Percentiles rank a stretch among this genome's conserved stretches.
These are phyloP conservation scores for Carex pumila DNA, from an alignment of 176 grass and related monocot species.

Conservation along the genomic window DNA sequence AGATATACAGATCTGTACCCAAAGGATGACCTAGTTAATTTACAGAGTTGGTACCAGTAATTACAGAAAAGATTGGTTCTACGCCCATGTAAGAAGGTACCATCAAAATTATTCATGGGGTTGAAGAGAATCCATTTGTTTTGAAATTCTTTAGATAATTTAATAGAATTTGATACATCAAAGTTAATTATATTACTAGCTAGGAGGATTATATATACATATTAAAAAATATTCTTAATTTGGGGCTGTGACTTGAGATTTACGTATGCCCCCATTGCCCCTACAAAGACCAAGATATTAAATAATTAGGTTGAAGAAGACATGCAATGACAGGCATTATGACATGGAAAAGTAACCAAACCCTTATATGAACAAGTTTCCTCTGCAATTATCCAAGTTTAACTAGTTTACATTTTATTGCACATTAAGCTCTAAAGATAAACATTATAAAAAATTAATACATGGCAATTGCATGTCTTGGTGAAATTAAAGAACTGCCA, in stretches of 20 bases:
- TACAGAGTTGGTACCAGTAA: constrained; percentile 48
- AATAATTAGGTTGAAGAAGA: constrained; percentile 17
- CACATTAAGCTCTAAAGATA: neutral
- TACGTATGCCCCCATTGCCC: constrained; percentile 7
- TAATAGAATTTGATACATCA: neutral
- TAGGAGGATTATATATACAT: neutral
- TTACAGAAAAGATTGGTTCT: constrained; percentile 75
- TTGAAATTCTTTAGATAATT: neutral
- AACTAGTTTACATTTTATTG: neutral
- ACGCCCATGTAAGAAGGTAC: constrained; percentile 63
- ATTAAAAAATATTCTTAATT: neutral
- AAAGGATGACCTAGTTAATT: constrained; percentile 31
- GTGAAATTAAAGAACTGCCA: neutral
- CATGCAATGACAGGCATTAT: constrained; percentile 27
- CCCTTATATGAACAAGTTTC: neutral
- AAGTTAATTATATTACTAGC: no score
- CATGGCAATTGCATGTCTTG: neutral
- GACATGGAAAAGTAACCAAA: constrained; percentile 24
- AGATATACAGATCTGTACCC: constrained; percentile 69
- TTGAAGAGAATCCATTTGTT: neutral
- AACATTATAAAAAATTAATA: neutral
- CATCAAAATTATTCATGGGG: neutral
- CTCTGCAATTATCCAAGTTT: neutral
- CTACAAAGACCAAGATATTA: constrained; percentile 16
- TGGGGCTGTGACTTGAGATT: constrained; percentile 6